Conservation (phyloP, 2,329 filamentous ascomycete genomes). For the Xylaria sp. region DNA sequence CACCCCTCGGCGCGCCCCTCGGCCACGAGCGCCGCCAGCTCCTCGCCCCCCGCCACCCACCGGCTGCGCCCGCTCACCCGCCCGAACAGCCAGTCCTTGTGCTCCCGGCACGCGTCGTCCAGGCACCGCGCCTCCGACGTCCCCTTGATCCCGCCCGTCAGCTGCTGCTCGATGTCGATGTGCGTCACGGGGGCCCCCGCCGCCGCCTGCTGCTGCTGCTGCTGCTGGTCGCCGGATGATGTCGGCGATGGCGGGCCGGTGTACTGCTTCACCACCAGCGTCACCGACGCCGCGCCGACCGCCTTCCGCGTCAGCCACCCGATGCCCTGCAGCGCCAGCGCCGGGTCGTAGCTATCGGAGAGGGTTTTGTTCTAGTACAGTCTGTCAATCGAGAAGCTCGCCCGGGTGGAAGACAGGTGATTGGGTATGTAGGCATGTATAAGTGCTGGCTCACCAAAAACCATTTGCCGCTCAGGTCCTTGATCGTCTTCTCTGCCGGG, state of each 20-base stretch:
- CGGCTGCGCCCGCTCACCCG: conserved; percentile 62
- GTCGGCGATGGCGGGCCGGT: conserved; percentile 47
- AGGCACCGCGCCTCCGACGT: conserved; percentile 60
- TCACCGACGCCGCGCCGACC: conserved; percentile 69
- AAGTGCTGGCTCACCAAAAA: conserved; percentile 58
- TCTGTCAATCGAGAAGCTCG: too few relatives aligned
- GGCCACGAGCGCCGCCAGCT: conserved; percentile 58
- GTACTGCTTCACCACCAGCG: conserved; percentile 63
- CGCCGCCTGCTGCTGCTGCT: too few relatives aligned
- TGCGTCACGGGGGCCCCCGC: conserved; percentile 49
- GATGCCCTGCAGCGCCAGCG: conserved; percentile 73
- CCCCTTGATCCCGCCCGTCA: conserved; percentile 71
- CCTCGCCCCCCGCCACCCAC: conserved; percentile 53
- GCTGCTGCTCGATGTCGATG: conserved; percentile 73
- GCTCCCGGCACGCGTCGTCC: conserved; percentile 59
- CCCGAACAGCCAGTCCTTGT: conserved; percentile 82
- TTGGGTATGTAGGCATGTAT: neutral
- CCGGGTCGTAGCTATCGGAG: conserved; percentile 68
- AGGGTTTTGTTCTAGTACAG: conserved; percentile 82
- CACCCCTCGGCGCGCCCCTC: conserved; percentile 55
- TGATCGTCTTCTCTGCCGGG: conserved; percentile 66
- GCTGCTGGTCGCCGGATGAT: too few relatives aligned
- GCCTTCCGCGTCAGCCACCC: conserved; percentile 74
- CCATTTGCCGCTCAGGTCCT: conserved; percentile 71
- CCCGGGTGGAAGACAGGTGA: neutral